Evolutionary conservation across 768 basidiomycete species (phyloP), one percentile per base, ranked within the genome.

Genomic region (Plicaturopsis crispa): DNA sequence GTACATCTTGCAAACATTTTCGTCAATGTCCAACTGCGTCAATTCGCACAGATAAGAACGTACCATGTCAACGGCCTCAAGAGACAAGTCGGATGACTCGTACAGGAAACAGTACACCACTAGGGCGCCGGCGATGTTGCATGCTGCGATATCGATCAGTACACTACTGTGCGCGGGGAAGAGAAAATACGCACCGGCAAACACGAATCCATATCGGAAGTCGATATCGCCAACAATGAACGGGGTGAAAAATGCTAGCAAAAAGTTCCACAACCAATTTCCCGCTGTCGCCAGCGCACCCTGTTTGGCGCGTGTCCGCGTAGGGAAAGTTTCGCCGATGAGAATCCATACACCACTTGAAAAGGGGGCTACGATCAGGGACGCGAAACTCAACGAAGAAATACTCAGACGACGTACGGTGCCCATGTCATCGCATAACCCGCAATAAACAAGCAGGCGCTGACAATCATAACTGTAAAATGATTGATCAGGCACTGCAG

Each of bases 101-200:
- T 86, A 86, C 2, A 87, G 66, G 76, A 84, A 85, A 52, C 83
- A 66, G 54, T 63, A 84, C n/a, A 83, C 80, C 42, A 83, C 60
- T 31, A 70, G 52, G 2, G 76, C 75, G 24, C 71, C 75, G 70
- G 70, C 65, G 24, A n/a, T n/a, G n/a, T n/a, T n/a, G n/a, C n/a
- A n/a, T n/a, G n/a, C n/a, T n/a, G n/a, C n/a, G n/a, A n/a, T n/a
- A n/a, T n/a, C n/a, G n/a, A n/a, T n/a, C n/a, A n/a, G n/a, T n/a
- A n/a, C n/a, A n/a, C n/a, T n/a, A n/a, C n/a, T n/a, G n/a, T n/a
- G n/a, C n/a, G n/a, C n/a, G n/a, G n/a, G n/a, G n/a, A n/a, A n/a
- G n/a, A n/a, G n/a, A n/a, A 41, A 33, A 34, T 3, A 47, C 62
- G 42, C 53, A 63, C 75, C 71, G 11, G 80, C 81, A 53, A 86